phyloP scores from a whole-genome alignment of 768 basidiomycete genomes.

The Leucosporidium creatinivorum region DNA sequence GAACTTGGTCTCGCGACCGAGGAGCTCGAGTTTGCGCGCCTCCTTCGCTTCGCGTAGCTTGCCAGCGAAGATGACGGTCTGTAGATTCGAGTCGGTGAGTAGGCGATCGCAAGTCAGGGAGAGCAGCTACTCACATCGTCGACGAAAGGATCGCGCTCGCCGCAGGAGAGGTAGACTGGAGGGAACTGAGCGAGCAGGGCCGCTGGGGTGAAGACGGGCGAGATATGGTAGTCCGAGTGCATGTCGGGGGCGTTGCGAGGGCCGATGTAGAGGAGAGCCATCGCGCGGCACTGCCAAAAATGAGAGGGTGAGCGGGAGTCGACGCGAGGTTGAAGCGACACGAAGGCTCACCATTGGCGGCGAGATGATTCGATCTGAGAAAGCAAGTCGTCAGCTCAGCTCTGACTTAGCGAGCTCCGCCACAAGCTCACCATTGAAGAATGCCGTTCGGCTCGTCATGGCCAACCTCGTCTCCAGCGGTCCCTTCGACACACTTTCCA shows the following conservation, averaged over 20 bases:
- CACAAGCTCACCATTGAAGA: conserved; percentile 42
- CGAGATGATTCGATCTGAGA: conserved; percentile 58
- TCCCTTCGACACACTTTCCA: conserved; percentile 32
- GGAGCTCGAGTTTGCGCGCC: conserved; percentile 65
- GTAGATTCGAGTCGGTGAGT: not conserved
- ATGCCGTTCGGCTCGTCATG: conserved; percentile 37
- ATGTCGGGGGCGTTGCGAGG: conserved; percentile 92
- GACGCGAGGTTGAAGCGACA: not conserved
- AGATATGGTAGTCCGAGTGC: conserved; percentile 87
- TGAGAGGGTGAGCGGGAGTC: not conserved
- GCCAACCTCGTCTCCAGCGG: conserved; percentile 31
- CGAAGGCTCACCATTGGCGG: conserved; percentile 76
- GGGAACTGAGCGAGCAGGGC: conserved; percentile 85
- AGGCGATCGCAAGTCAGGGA: accelerated
- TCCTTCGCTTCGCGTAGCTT: conserved; percentile 91
- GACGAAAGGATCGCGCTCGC: conserved; percentile 91
- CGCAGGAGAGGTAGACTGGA: conserved; percentile 85
- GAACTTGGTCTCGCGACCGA: conserved; percentile 45
- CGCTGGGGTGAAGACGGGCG: conserved; percentile 81
- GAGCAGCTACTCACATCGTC: conserved; percentile 53
- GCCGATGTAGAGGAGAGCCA: conserved; percentile 71
- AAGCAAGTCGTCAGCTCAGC: not conserved
- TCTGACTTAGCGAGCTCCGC: conserved; percentile 46
- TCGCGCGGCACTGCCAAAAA: conserved; percentile 82
- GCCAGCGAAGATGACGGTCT: conserved; percentile 88